These are phyloP conservation scores for Cyclostephanos tholiformis DNA, from an alignment of 108 stramenopile genomes.

Conservation along the genomic window DNA sequence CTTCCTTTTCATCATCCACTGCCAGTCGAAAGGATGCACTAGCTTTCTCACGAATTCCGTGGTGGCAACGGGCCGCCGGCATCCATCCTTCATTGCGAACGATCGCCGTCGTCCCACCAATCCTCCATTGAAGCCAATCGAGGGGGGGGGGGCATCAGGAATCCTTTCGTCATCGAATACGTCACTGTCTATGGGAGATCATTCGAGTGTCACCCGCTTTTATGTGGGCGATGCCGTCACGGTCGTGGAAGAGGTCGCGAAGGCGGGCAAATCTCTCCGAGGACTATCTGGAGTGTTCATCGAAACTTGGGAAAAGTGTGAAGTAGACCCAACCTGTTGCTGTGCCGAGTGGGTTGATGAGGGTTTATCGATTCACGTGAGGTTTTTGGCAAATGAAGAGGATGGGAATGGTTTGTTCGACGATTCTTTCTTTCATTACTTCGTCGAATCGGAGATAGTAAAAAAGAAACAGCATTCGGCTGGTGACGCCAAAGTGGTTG, in stretches of 20 bases:
- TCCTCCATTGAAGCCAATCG: no score
- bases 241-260: constrained; percentile 58
- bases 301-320: constrained; percentile 87
- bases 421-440: constrained; percentile 60
- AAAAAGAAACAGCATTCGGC: constrained; percentile 26
- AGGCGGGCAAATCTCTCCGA: constrained; percentile 55
- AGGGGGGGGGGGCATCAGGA: no score
- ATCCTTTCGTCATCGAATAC: not conserved
- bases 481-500: not conserved
- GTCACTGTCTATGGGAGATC: constrained; percentile 56
- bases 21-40: no score
- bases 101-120: no score
- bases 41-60: no score
- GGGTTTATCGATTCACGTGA: constrained; percentile 63
- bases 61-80: no score
- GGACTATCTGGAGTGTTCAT: constrained; percentile 57
- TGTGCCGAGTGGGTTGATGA: constrained; percentile 81
- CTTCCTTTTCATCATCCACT: no score
- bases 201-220: constrained; percentile 61
- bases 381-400: constrained; percentile 32
- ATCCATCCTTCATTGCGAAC: no score
- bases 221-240: constrained; percentile 60
- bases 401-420: constrained; percentile 8
- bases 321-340: constrained; percentile 85
- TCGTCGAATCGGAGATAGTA: constrained; percentile 68